Base-by-base conservation (phyloP, 495 filamentous ascomycete genomes). In the Daldinia childiae region DNA sequence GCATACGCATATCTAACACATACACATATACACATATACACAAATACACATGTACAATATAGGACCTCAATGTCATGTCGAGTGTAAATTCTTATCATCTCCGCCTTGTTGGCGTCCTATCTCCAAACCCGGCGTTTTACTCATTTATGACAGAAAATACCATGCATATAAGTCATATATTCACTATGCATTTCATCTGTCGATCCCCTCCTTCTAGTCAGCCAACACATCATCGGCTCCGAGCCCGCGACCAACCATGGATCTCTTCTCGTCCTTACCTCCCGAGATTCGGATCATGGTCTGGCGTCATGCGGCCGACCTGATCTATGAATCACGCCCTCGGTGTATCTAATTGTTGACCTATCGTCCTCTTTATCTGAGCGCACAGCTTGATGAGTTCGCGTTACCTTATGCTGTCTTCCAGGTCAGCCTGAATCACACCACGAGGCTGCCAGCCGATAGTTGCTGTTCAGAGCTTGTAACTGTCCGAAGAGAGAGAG, bases 281-380 rank as follows among this genome's bases (percentile, higher is more conserved):
- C n/a, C 66, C 66, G 71, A 69, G 66, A 17, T 66, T 65, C 71
- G 71, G 66, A 66, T 69, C 43, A 26, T 73, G 26, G 43, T 63
- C 57, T 73, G 58, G 66, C 62, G 43, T 41, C 62, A 58, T 45
- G 58, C 58, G 45, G 15, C 55, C 21, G 51, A 62, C 36, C 26
- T 65, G 30, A 39, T 63, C 61, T 58, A 66, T 48, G 62, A 73
- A 54, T 41, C 66, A 36, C 62, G 48, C 8, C 71, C 71, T 52
- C 62, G 57, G n/a, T 63, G 66, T 48, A 62, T 17, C 27, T 62
- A 43, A 56, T 38, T 34, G 55, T 69, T 69, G 71, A 58, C 41
- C 58, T 66, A 55, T 45, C 51, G 57, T 24, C 26, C 26, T 51
- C 58, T 62, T 48, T 66, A 66, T 32, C 64, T 64, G 39, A 64